phyloP scores from a whole-genome alignment of 345 rosid species.

The Psidium friedrichsthalianum region DNA sequence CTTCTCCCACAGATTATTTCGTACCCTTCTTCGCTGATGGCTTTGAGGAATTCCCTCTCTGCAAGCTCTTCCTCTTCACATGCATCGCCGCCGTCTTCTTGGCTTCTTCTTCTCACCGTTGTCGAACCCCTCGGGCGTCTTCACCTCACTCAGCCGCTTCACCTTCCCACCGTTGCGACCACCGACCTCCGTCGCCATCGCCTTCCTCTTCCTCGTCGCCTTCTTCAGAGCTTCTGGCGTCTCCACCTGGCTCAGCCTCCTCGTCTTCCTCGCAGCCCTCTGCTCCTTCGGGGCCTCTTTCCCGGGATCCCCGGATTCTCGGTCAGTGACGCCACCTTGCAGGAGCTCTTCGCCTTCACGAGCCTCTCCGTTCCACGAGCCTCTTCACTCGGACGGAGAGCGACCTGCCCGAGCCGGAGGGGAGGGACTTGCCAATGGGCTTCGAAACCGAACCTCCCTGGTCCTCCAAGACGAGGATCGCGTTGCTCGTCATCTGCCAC shows the following conservation, averaged over 20 bases:
- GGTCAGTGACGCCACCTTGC: not conserved
- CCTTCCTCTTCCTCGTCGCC: conserved; percentile 1
- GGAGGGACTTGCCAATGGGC: too few relatives aligned
- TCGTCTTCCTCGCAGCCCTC: conserved; percentile 5
- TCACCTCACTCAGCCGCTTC: conserved; percentile 18
- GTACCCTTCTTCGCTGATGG: not conserved
- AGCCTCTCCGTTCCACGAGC: not conserved
- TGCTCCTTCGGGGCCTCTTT: not conserved
- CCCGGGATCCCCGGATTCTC: not conserved
- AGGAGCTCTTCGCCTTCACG: not conserved
- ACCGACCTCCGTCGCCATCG: not conserved
- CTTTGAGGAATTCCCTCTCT: not conserved
- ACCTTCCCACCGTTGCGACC: not conserved
- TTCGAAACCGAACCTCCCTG: not conserved
- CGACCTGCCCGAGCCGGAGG: too few relatives aligned
- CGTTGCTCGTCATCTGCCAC: not conserved
- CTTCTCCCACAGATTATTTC: not conserved
- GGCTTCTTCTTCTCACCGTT: not conserved
- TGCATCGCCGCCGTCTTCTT: not conserved
- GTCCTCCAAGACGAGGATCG: not conserved
- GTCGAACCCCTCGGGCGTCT: conserved; percentile 10
- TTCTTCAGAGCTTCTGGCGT: conserved; percentile 23
- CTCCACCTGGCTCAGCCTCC: conserved; percentile 27
- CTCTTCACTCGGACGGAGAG: too few relatives aligned
- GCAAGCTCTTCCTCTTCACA: conserved; percentile 4